Evolutionary conservation across 129 eudicot genomes (phyloP), one percentile per base, ranked within the genome.

Genomic region (Glebionis coronaria): DNA sequence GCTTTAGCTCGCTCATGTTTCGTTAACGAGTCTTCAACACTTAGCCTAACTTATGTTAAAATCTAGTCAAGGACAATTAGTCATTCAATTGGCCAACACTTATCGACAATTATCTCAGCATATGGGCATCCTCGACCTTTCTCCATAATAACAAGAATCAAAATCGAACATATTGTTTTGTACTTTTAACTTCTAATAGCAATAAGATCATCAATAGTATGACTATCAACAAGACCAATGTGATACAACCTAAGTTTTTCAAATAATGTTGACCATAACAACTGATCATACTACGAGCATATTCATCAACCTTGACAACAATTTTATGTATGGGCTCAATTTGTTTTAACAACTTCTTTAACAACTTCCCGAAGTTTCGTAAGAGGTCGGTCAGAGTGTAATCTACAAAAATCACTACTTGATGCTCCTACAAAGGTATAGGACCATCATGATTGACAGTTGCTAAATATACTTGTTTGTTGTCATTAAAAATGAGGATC

Each of bases 101-200:
- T 92, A 78, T 92, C 98, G 5, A 96, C 95, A 53, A 96, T 96
- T 80, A 80, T 83, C 72, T 92, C 98, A 0, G 98, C 98, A 79
- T 92, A 92, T 0, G 98, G 98, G 72, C 88, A 92, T 46, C 98
- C 98, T 82, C 95, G 78, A 21, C 98, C 98, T 82, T 92, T 92
- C 84, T 92, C 98, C 0, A 96, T 92, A 27, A 92, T 79, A 12
- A 92, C 98, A 73, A 88, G 98, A 62, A 92, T 88, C 28, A 92
- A 56, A 62, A 92, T 96, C 9, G 98, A 96, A 28, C 98, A 96
- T 0, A 85, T 88, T 57, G 95, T 53, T 85, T 80, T 53, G 98
- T 92, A 66, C 83, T 92, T 81, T 84, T 92, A 60, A 92, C 98
- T 55, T 92, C 98, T 56, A 75, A 92, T 92, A 4, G 89, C 78